Base-by-base conservation (phyloP, 73 alveolate species). In the Paramecium sonneborni region DNA sequence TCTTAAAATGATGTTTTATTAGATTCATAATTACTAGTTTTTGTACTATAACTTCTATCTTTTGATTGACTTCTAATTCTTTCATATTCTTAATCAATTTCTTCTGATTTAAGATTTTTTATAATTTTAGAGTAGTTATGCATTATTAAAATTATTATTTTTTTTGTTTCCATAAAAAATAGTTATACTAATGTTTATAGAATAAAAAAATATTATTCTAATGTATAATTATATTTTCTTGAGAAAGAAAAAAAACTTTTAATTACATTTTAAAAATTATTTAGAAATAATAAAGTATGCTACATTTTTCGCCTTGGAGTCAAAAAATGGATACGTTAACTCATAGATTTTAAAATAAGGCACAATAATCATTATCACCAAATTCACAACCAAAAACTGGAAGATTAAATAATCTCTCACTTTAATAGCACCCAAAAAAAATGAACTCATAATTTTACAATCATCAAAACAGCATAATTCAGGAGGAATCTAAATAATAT, bases 251-350 rank as follows among this genome's bases (percentile, higher is more conserved):
- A 46, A 5, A 52, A 21, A 52, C 26, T 6, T 52, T 52, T 5
- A n/a, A 21, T 52, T 52, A 4, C 68, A 3, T 3, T 52, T 52
- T n/a, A 18, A 18, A 48, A 52, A 52, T 52, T 52, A 52, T 52
- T 20, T 52, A 18, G 30, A 4, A 4, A 52, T 52, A 52, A 52
- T 52, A 52, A 18, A 9, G 7, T 23, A 62, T 62, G 84, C 44
- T 26, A 62, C 84, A 62, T 62, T 26, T 62, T 62, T 62, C 84
- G 3, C 84, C 84, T 30, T 62, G 84, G 84, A 62, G 48, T 30
- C 7, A 32, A 62, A 62, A 62, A 30, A 62, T 62, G 24, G 44
- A 62, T n/a, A 18, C 84, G 6, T 12, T 26, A n/a, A 62, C 84
- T 3, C 24, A 62, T 62, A 21, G 84, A 62, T 3, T 62, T 15